Percentiles rank a stretch among this genome's conserved stretches.
Conservation (phyloP, 1,284 basidiomycete genomes). For the Mycosarcoma mackinlayi region DNA sequence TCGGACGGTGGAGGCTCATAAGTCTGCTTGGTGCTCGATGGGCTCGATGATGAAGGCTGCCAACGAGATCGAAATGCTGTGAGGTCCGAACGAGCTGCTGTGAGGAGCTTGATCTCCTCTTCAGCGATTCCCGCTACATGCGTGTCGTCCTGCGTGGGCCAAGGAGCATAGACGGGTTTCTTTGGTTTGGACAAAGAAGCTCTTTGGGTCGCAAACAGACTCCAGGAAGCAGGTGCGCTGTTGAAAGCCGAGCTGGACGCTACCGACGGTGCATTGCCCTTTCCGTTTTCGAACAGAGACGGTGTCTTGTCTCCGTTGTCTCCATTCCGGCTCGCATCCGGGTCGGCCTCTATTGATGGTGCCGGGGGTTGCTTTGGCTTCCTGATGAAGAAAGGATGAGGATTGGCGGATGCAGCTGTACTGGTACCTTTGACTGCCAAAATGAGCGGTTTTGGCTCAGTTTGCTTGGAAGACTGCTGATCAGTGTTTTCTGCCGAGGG, state of each 20-base stretch:
- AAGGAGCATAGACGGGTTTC: conserved; percentile 24
- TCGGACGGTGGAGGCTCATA: conserved; percentile 4
- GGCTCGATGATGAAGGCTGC: not conserved
- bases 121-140: conserved; percentile 16
- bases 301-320: not conserved
- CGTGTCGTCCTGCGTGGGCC: conserved; percentile 20
- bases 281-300: not conserved
- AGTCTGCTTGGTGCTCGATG: not conserved
- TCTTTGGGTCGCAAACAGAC: conserved; percentile 31
- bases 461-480: not conserved
- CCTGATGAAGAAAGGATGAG: conserved; percentile 42
- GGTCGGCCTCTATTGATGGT: conserved; percentile 3
- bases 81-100: conserved; percentile 5
- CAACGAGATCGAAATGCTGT: conserved; percentile 21
- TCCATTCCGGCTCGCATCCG: not conserved
- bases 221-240: conserved; percentile 24
- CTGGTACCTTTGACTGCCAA: conserved; percentile 35
- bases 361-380: conserved; percentile 17
- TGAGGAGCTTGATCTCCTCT: conserved; percentile 8
- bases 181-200: conserved; percentile 13
- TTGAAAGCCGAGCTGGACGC: conserved; percentile 5
- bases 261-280: conserved; percentile 8
- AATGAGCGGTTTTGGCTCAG: conserved; percentile 28
- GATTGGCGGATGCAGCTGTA: conserved; percentile 9
- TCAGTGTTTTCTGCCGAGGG: not conserved